Base-by-base conservation (phyloP, 345 rosid species). In the Eucalyptus sp. region DNA sequence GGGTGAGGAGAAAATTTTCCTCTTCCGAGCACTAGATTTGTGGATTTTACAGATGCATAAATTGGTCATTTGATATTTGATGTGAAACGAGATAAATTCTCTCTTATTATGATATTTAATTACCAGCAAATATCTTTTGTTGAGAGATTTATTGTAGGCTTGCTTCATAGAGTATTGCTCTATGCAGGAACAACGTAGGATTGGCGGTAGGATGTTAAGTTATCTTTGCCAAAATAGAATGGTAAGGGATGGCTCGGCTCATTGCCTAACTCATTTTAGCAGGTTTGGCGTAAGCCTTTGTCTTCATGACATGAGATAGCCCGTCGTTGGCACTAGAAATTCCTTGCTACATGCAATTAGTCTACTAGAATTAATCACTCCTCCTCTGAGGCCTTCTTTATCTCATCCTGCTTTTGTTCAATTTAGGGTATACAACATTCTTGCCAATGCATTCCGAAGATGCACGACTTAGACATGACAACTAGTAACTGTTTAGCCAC, bases 401-500 rank as follows among this genome's bases (percentile, higher is more conserved):
- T n/a, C 76, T n/a, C 41, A 64, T n/a, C 9, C 68, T 29, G 15
- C 68, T 60, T 60, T 12, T 29, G 31, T 33, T 60, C 24, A 37
- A 33, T 17, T 68, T 68, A 68, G 81, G 80, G 80, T 18, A 5
- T 33, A 18, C 27, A 71, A 71, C 83, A 37, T 37, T 37, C 8
- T 71, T 76, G 48, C 83, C 83, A 20, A 3, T 41, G 46, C 27
- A 76, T 76, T 68, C 44, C 7, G 81, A 68, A 68, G 24, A 68
- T 0, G 44, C 25, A 17, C 44, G 76, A 64, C 76, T 64, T 64
- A 64, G 37, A n/a, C 37, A n/a, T 15, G 18, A 64, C 76, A 14
- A 64, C 1, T n/a, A 64, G 83, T 11, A 37, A 76, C 46, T 1
- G 4, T 37, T 10, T 20, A 10, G 15, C 27, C 48, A 0, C 83